Evolutionary conservation across 495 filamentous ascomycete genomes (phyloP), one percentile per base, ranked within the genome.

Genomic region (Penicillium lividum): DNA sequence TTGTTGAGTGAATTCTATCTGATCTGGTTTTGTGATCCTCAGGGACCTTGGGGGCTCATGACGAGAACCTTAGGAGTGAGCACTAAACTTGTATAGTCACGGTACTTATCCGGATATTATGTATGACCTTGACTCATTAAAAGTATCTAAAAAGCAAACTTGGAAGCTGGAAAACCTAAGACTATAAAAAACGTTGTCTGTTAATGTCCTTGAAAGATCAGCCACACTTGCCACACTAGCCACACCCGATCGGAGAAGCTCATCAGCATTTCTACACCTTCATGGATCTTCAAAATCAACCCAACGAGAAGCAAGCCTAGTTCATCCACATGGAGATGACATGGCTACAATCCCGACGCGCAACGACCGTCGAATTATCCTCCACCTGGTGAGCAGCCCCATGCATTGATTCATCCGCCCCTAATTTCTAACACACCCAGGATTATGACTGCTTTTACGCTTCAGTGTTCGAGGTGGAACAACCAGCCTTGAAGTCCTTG

Each of bases 371-470:
- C 83, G 89, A 56, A 80, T 91, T 70, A 89, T 96, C 68, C 76
- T 96, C 52, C 91, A 94, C 65, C 89, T 94, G 73, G 91, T 93
- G 75, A 82, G 73, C n/a, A 28, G 50, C 38, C 31, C 27, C 15
- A 5, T 43, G 3, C 30, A 33, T 13, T 5, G 34, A 28, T 48
- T 15, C 1, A 16, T 29, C 33, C 38, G 11, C 5, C 6, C 30
- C 48, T 62, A 38, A 68, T 6, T 16, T 27, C 48, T 62, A 38
- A 68, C 55, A 49, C 30, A 54, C 13, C 22, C 52, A 92, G 89
- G 90, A 93, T 73, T 90, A 94, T 76, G 90, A 96, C 76, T 95
- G 91, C 71, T 97, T 97, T 78, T 98, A 98, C 69, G 92, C 92
- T 33, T 87, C 89, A 43, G 92, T 93, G 33, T 86, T 93, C 59